Evolutionary conservation across 2,329 filamentous ascomycete species (phyloP).

Genomic region (Sporothrix luriei): DNA sequence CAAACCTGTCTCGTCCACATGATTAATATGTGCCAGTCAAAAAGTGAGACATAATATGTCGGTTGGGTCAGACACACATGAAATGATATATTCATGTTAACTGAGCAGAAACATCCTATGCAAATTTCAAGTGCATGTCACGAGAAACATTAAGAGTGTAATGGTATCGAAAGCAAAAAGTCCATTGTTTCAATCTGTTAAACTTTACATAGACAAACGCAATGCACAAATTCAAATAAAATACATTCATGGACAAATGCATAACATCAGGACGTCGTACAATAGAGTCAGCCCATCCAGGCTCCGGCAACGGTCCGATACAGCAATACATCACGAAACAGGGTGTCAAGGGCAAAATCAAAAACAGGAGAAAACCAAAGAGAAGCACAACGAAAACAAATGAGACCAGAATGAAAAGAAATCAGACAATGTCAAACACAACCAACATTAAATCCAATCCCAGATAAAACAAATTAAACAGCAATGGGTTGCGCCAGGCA

Average conservation of each 20-base stretch:
- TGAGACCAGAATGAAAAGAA: too few relatives aligned
- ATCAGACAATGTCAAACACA: neutral
- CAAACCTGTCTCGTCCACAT: too few relatives aligned
- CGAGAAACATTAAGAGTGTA: neutral
- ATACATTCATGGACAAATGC: neutral
- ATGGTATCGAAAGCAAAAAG: neutral
- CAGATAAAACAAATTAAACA: neutral
- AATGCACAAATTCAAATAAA: neutral
- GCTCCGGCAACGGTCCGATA: constrained; percentile 15
- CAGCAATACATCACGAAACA: neutral
- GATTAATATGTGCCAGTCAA: too few relatives aligned
- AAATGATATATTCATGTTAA: too few relatives aligned
- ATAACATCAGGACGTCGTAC: neutral
- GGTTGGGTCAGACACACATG: too few relatives aligned
- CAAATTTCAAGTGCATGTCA: neutral
- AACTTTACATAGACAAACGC: neutral
- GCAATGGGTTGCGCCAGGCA: neutral
- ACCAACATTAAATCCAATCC: neutral
- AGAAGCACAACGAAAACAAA: neutral
- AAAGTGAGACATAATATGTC: too few relatives aligned
- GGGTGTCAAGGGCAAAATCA: neutral
- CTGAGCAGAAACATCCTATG: too few relatives aligned
- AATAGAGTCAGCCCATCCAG: neutral
- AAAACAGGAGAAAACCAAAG: neutral
- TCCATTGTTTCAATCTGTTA: constrained; percentile 8